Conservation (phyloP, 2,329 filamentous ascomycete species). For the Alternaria infectoria region DNA sequence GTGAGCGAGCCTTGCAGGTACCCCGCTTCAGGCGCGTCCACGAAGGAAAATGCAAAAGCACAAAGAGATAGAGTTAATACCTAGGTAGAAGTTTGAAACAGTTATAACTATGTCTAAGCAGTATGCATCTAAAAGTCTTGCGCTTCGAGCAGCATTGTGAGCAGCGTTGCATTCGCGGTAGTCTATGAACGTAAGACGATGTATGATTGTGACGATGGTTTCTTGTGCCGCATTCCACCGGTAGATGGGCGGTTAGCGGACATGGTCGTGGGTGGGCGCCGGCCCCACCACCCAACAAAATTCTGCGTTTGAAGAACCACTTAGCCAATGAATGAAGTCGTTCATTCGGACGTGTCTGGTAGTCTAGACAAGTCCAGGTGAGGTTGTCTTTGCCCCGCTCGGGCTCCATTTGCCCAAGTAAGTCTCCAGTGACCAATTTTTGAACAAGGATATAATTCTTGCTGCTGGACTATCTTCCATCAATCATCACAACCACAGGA, state of each 20-base stretch:
- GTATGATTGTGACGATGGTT: background rate
- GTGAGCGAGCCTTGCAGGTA: background rate
- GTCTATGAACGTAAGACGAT: background rate
- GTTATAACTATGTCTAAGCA: background rate
- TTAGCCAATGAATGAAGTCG: background rate
- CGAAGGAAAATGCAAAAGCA: background rate
- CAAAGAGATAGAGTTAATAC: background rate
- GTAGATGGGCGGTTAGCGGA: background rate
- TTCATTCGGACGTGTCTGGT: background rate
- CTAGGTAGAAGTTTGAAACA: background rate
- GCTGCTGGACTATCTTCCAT: background rate
- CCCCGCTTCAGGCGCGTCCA: background rate
- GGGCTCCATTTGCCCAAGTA: background rate
- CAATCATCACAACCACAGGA: background rate
- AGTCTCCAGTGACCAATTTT: background rate
- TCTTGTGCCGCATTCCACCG: background rate
- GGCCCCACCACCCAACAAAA: background rate
- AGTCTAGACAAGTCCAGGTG: background rate
- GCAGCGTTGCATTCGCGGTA: background rate
- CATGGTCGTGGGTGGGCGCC: background rate
- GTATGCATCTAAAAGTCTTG: background rate
- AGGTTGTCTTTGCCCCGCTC: background rate
- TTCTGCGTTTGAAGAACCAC: background rate
- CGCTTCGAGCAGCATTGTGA: background rate
- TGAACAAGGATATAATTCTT: background rate